These are phyloP conservation scores for Candida sp. DNA, from an alignment of 1,139 yeast species.

Conservation along the genomic window DNA sequence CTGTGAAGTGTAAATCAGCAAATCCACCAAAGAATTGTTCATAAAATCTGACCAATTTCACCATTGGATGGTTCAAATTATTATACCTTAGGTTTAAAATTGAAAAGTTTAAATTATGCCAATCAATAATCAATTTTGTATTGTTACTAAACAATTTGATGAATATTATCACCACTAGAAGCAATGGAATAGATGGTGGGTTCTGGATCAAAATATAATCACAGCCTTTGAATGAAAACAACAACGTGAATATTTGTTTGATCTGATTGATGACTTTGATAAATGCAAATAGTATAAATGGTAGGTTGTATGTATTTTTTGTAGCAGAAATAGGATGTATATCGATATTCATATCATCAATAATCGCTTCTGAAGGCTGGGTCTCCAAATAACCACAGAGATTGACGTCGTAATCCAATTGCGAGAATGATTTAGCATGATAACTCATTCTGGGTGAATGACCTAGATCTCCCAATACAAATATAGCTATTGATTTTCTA, in stretches of 20 bases:
- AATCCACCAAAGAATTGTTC: constrained; percentile 58
- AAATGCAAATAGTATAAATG: constrained; percentile 57
- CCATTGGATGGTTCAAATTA: constrained; percentile 58
- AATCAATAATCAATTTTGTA: constrained; percentile 74
- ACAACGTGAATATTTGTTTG: constrained; percentile 36
- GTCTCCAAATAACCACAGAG: constrained; percentile 82
- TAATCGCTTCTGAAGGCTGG: constrained; percentile 45
- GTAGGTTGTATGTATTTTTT: constrained; percentile 39
- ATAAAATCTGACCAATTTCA: constrained; percentile 52
- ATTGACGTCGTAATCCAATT: constrained; percentile 69
- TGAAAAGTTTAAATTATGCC: constrained; percentile 95
- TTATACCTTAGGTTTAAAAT: constrained; percentile 67
- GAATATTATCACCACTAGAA: constrained; percentile 59
- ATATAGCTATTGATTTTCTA: constrained; percentile 59
- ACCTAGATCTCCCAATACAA: constrained; percentile 91
- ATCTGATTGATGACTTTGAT: constrained; percentile 61
- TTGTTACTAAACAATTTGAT: constrained; percentile 53
- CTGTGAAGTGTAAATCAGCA: constrained; percentile 69
- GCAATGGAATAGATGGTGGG: constrained; percentile 89
- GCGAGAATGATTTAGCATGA: constrained; percentile 80
- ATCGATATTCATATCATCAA: constrained; percentile 50
- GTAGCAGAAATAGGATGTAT: constrained; percentile 48
- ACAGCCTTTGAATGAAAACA: constrained; percentile 58
- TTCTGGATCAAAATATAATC: constrained; percentile 80
- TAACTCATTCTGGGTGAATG: constrained; percentile 95